These are phyloP conservation scores for Cucurbitaria berberidis DNA, from an alignment of 2,329 filamentous ascomycete genomes.

Conservation along the genomic window DNA sequence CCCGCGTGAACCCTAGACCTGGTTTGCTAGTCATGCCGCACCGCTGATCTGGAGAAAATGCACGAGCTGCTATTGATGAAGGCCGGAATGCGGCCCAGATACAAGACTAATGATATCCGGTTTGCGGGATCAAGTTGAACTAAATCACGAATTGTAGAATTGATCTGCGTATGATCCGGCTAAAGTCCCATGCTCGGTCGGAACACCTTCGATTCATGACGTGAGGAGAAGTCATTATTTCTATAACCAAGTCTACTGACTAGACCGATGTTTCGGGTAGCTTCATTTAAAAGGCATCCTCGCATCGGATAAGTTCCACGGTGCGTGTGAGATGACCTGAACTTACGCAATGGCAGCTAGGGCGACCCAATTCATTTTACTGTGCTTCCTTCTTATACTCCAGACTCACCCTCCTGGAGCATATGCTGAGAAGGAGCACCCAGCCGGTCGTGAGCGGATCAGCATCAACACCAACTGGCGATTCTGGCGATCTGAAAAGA, in stretches of 20 bases:
- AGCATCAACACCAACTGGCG: conserved; percentile 47
- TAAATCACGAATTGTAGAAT: neutral
- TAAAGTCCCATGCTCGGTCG: neutral
- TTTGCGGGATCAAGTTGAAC: neutral
- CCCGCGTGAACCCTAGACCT: neutral
- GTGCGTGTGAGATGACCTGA: neutral
- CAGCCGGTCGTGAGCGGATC: conserved; percentile 28
- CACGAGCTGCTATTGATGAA: neutral
- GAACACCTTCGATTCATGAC: neutral
- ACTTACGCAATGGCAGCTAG: neutral
- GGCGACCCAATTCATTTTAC: neutral
- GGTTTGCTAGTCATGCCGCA: neutral
- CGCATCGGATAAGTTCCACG: neutral
- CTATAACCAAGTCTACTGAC: neutral
- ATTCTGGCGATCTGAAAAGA: conserved; percentile 43
- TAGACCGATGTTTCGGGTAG: neutral
- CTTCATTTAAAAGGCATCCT: neutral
- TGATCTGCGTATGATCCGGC: conserved; percentile 1
- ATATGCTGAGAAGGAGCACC: neutral
- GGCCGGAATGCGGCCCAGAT: neutral
- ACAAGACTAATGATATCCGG: neutral
- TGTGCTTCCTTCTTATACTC: neutral
- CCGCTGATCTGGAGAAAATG: neutral
- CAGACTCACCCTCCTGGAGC: neutral
- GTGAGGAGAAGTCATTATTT: neutral